Base-by-base conservation (phyloP, 495 filamentous ascomycete species). In the Penicillium antarcticum region DNA sequence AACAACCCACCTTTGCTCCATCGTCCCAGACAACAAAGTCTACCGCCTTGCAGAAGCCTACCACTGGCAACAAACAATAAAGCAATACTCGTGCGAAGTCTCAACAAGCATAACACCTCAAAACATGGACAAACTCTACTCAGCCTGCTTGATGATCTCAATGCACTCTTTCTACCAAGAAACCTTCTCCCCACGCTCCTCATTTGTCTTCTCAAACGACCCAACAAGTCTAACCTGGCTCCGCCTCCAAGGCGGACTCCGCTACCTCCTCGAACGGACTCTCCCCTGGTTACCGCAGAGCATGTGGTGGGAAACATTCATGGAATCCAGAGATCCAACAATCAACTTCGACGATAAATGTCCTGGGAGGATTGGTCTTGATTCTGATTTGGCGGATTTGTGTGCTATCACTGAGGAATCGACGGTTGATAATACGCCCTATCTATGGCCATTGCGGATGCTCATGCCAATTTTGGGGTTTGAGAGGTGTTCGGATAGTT, bases 91-190 rank as follows among this genome's bases (percentile, higher is more conserved):
- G 9, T 48, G 55, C 19, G 71, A 68, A 32, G 56, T 72, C 10
- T 51, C 55, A 0, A 52, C 48, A n/a, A 49, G 60, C 10, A 56
- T 76, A 18, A 49, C 59, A 11, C 46, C 53, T 11, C 16, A 66
- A 12, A 76, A 79, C 51, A 72, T 70, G 54, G 75, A 77, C 58
- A 51, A 70, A 7, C 61, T 79, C 11, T 75, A 69, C 57, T 73
- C 66, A 16, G 64, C 71, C 47, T 77, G 73, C 13, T 52, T 76
- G 17, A 57, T 73, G 26, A 53, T 79, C 45, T 71, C 63, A 11
- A 53, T 74, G 1, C 61, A 75, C 33, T 57, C 66, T 35, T 75
- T 79, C 53, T 46, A 54, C 10, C 51, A 70, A 14, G 66, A 73
- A 18, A 58, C 55, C 6, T 67, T 57, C 61, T 67, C 62, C 48